phyloP scores from a whole-genome alignment of 768 basidiomycete species.

The Tricholoma terreum region DNA sequence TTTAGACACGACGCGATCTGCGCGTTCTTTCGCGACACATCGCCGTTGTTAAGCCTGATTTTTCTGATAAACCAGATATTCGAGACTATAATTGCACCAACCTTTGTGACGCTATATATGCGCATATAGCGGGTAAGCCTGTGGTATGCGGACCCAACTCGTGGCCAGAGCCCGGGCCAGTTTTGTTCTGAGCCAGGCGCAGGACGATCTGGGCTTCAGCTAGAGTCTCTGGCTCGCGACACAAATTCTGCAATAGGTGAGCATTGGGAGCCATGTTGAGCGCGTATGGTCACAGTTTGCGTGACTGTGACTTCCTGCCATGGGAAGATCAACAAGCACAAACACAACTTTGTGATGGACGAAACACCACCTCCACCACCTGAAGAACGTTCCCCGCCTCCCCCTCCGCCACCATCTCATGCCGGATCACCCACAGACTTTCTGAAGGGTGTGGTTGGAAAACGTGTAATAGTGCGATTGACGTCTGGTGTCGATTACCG shows the following conservation, averaged over 20 bases:
- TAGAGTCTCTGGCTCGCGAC: slow-evolving; percentile 32
- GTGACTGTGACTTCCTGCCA: background rate
- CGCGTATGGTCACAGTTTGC: background rate
- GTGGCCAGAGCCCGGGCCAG: slow-evolving; percentile 48
- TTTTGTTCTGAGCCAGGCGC: slow-evolving; percentile 37
- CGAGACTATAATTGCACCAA: slow-evolving; percentile 17
- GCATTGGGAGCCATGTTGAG: slow-evolving; percentile 24
- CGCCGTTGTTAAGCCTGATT: slow-evolving; percentile 30
- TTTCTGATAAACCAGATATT: background rate
- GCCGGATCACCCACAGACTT: slow-evolving; percentile 91
- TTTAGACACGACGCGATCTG: slow-evolving; percentile 34
- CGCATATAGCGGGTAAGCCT: slow-evolving; percentile 49
- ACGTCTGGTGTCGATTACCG: slow-evolving; percentile 92
- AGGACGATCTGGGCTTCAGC: slow-evolving; percentile 31
- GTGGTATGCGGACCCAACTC: slow-evolving; percentile 34
- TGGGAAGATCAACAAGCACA: background rate
- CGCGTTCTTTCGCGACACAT: slow-evolving; percentile 27
- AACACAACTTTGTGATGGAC: slow-evolving; percentile 4
- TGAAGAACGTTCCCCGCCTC: slow-evolving; percentile 40
- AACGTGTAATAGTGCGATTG: slow-evolving; percentile 87
- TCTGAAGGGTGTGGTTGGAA: slow-evolving; percentile 94
- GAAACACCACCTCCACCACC: slow-evolving; percentile 30
- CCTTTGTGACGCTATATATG: slow-evolving; percentile 48
- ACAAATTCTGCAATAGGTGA: slow-evolving; percentile 26
- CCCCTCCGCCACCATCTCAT: slow-evolving; percentile 42